A percentile compares a stretch with the other conserved stretches of the same genome.
Conservation (phyloP, 805 yeast genomes). For the Cyberlindnera euphorbiiphila region DNA sequence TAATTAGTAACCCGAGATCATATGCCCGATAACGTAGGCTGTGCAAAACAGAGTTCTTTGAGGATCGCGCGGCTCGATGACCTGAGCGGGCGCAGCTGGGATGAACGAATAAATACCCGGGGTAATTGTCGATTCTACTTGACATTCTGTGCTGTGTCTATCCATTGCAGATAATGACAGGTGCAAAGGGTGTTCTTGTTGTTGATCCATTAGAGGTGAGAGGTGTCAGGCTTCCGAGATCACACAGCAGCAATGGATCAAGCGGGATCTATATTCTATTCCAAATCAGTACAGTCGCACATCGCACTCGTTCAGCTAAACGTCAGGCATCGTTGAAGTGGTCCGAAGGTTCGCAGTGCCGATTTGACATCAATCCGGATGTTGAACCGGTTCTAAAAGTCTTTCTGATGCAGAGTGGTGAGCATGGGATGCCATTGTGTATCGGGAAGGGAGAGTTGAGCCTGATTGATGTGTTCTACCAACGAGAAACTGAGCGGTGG, state of each 20-base stretch:
- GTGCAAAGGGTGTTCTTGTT: conserved; percentile 23
- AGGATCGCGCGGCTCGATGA: too few relatives aligned
- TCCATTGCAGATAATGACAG: conserved; percentile 3
- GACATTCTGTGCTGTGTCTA: background rate
- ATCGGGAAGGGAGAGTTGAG: conserved; percentile 18
- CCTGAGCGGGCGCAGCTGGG: too few relatives aligned
- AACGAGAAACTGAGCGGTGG: conserved; percentile 16
- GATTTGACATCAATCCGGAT: conserved; percentile 23
- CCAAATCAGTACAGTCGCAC: conserved; percentile 20
- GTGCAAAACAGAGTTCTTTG: too few relatives aligned
- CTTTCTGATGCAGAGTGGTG: conserved; percentile 17
- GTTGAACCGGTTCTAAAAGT: conserved; percentile 14
- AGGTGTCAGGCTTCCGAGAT: conserved; percentile 6
- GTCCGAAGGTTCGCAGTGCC: conserved; percentile 25
- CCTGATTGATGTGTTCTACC: conserved; percentile 17
- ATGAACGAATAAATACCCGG: too few relatives aligned
- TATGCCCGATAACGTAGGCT: too few relatives aligned
- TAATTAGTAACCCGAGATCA: too few relatives aligned
- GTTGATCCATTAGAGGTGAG: conserved; percentile 26
- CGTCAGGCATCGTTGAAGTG: conserved; percentile 15
- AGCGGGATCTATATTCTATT: conserved; percentile 20
- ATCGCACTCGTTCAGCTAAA: conserved; percentile 11
- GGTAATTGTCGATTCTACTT: too few relatives aligned
- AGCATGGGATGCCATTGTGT: conserved; percentile 13
- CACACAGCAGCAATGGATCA: background rate